Evolutionary conservation across 352 stramenopile species (phyloP), one percentile per base, ranked within the genome.

Genomic region (Phytophthora pisi): DNA sequence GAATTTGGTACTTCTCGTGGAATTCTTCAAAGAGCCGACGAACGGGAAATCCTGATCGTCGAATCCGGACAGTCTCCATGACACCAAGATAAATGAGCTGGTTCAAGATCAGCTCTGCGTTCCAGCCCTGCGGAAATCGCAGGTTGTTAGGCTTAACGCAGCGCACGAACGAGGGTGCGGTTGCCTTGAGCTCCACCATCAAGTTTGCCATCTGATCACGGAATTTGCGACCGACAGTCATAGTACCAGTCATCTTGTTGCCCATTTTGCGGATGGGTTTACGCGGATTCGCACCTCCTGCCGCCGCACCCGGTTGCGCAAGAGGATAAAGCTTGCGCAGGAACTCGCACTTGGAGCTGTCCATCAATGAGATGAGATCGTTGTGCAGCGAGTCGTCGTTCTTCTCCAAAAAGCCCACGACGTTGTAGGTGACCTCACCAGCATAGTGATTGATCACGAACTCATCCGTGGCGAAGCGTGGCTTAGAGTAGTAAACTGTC

Each of bases 371-470:
- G 46, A 96, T 81, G 38, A 97, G 69, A 64, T 97, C 90, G 51
- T 94, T 93, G 74, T 97, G 91, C 9, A 99, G 75, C 56, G 95
- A 98, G 71, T 99, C 97, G 66, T 98, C 95, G 81, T 99, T 99
- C 78, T 99, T 99, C 69, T 99, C 97, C 23, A 99, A 81, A 66
- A 99, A 99, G 24, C 94, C 94, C 52, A 88, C 95, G 24, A 97
- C 96, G 54, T 88, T 96, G 81, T 99, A 99, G 31, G 93, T 94
- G 20, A 99, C 96, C 64, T 98, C 91, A 42, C 89, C 97, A 31
- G 97, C 97, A 70, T 99, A 99, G 72, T 99, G 97, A 56, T 98
- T 73, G 57, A 99, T 96, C 58, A 97, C 98, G 75, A 99, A 99
- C 65, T 96, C 86, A 51, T 98, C 92, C 11, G 90, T 90, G n/a